phyloP scores from a whole-genome alignment of 2,329 filamentous ascomycete species.

The Phaeosphaeriaceae sp. region DNA sequence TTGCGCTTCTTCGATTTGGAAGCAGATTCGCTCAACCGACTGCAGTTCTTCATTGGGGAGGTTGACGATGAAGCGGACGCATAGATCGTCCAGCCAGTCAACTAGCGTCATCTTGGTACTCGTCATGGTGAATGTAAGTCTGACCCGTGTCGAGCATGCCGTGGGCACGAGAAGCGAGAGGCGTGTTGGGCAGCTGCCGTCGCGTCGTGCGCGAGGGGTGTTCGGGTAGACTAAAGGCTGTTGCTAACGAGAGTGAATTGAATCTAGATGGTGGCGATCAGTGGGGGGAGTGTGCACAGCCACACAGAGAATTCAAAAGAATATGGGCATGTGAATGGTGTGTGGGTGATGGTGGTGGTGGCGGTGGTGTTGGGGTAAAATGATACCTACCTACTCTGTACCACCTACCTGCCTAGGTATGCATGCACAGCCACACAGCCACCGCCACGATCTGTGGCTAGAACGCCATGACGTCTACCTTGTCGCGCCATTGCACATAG shows the following conservation, averaged over 20 bases:
- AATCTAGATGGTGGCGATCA: slow-evolving; percentile 14
- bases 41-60: slow-evolving; percentile 88
- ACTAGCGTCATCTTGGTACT: slow-evolving; percentile 82
- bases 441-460: neutral
- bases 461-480: slow-evolving; percentile 26
- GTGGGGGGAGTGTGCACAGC: slow-evolving; percentile 30
- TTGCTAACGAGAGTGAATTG: slow-evolving; percentile 1
- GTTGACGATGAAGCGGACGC: slow-evolving; percentile 98
- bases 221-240: slow-evolving; percentile 2
- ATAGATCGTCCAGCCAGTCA: slow-evolving; percentile 98
- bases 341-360: slow-evolving; percentile 4
- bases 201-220: slow-evolving; percentile 3
- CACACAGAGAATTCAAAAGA: slow-evolving; percentile 34
- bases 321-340: slow-evolving; percentile 4
- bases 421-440: no score
- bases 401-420: no score
- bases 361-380: no score
- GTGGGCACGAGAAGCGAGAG: slow-evolving; percentile 24
- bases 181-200: slow-evolving; percentile 10
- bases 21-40: slow-evolving; percentile 92
- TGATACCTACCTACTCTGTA: no score
- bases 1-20: slow-evolving; percentile 98
- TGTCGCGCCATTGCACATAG: slow-evolving; percentile 4
- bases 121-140: slow-evolving; percentile 62
- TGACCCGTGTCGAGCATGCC: slow-evolving; percentile 69